These are phyloP conservation scores for Ophiosphaerella narmari DNA, from an alignment of 2,329 filamentous ascomycete species.

Conservation along the genomic window DNA sequence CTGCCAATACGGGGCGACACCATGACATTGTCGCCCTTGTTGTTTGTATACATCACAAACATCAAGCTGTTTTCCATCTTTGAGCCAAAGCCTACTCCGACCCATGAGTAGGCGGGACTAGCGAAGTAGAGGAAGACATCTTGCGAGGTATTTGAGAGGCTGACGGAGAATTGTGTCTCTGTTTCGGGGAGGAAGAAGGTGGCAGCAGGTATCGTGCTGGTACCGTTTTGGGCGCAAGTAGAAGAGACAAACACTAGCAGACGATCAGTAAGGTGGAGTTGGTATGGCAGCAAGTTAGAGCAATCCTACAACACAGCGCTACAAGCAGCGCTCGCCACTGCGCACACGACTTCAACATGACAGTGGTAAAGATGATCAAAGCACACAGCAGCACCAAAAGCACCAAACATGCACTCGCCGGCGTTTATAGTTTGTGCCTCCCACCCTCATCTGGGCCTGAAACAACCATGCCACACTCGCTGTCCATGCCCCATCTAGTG, in stretches of 20 bases:
- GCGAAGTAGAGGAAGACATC: constrained; percentile 43
- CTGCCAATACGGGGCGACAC: constrained; percentile 44
- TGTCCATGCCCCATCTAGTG: constrained; percentile 18
- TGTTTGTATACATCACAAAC: constrained; percentile 50
- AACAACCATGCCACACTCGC: constrained; percentile 2
- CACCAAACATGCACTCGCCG: no score
- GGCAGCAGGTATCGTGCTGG: constrained; percentile 20
- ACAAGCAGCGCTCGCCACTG: constrained; percentile 13
- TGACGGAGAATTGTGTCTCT: constrained; percentile 44
- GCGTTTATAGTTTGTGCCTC: not conserved
- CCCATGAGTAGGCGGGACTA: constrained; percentile 49
- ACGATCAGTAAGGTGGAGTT: no score
- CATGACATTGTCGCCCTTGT: constrained; percentile 43
- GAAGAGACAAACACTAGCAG: constrained; percentile 19
- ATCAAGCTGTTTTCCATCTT: constrained; percentile 52
- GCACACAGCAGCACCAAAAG: not conserved
- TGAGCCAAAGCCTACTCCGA: constrained; percentile 50
- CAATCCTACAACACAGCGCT: constrained; percentile 14
- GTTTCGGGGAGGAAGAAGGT: constrained; percentile 39
- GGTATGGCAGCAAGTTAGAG: no score
- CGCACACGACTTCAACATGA: constrained; percentile 2
- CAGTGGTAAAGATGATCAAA: not conserved
- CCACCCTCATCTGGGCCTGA: not conserved
- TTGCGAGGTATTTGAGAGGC: constrained; percentile 36
- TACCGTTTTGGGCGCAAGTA: constrained; percentile 9